Conservation (phyloP, 371 early-diverging fungal species). For the Syncephalastrum racemosum region DNA sequence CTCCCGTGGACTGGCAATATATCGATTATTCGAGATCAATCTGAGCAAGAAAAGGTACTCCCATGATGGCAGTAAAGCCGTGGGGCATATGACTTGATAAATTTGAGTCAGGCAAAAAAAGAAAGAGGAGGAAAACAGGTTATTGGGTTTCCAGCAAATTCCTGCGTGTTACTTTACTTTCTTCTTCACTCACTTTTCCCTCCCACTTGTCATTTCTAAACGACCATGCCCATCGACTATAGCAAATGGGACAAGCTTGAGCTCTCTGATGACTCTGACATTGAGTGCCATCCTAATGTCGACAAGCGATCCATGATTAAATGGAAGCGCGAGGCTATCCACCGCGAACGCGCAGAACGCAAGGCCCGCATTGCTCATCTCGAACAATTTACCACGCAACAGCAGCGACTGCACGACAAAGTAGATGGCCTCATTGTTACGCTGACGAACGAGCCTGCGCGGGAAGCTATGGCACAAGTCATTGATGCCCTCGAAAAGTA, state of each 20-base stretch:
- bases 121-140: too few relatives aligned
- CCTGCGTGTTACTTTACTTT: background rate
- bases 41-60: too few relatives aligned
- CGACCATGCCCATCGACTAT: slow-evolving; percentile 67
- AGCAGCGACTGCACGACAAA: slow-evolving; percentile 51
- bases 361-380: slow-evolving; percentile 68
- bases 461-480: slow-evolving; percentile 28
- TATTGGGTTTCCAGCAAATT: too few relatives aligned
- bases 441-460: slow-evolving; percentile 18
- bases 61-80: too few relatives aligned
- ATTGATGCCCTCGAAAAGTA: slow-evolving; percentile 10
- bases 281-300: slow-evolving; percentile 95
- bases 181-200: background rate
- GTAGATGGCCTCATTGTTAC: slow-evolving; percentile 34
- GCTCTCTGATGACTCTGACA: slow-evolving; percentile 95
- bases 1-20: too few relatives aligned
- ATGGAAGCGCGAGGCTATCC: slow-evolving; percentile 90
- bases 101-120: too few relatives aligned
- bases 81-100: too few relatives aligned
- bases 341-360: slow-evolving; percentile 85
- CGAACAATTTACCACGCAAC: slow-evolving; percentile 55
- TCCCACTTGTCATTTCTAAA: background rate
- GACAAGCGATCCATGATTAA: slow-evolving; percentile 94
- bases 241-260: slow-evolving; percentile 97
- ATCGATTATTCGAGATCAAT: too few relatives aligned